Evolutionary conservation across 2,329 filamentous ascomycete species (phyloP).

Genomic region (Teratosphaeria gauchensis): DNA sequence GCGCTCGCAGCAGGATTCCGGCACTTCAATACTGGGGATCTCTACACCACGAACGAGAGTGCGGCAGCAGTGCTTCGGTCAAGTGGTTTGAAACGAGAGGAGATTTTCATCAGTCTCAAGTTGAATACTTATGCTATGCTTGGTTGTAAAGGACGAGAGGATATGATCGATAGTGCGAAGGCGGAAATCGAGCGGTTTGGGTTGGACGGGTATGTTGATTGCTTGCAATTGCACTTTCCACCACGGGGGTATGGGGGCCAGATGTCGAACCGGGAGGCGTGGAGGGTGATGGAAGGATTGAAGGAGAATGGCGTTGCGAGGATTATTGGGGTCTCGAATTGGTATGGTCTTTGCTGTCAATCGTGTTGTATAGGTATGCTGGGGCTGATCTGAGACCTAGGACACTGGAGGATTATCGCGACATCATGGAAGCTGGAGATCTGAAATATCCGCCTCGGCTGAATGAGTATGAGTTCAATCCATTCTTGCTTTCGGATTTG

Average conservation of each 20-base stretch:
- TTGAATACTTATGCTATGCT: background rate
- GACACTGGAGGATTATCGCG: background rate
- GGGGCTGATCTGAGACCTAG: background rate
- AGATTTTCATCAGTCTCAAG: background rate
- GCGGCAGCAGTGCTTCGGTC: background rate
- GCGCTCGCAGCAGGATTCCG: background rate
- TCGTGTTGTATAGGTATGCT: background rate
- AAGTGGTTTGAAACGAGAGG: background rate
- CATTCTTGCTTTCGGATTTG: background rate
- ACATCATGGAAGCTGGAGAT: background rate
- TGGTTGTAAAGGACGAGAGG: background rate
- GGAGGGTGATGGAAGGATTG: background rate
- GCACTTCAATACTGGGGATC: background rate
- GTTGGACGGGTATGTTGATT: background rate
- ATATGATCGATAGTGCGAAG: background rate
- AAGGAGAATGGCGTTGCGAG: background rate
- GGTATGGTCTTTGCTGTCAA: background rate
- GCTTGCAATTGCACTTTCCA: background rate
- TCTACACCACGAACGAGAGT: background rate
- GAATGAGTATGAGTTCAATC: background rate
- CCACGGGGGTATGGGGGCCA: background rate
- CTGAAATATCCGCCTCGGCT: background rate
- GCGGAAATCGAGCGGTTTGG: background rate
- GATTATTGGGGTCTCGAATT: background rate
- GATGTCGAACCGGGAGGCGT: background rate